Evolutionary conservation across 2,329 filamentous ascomycete genomes (phyloP).

Genomic region (Thermoascus crustaceus): DNA sequence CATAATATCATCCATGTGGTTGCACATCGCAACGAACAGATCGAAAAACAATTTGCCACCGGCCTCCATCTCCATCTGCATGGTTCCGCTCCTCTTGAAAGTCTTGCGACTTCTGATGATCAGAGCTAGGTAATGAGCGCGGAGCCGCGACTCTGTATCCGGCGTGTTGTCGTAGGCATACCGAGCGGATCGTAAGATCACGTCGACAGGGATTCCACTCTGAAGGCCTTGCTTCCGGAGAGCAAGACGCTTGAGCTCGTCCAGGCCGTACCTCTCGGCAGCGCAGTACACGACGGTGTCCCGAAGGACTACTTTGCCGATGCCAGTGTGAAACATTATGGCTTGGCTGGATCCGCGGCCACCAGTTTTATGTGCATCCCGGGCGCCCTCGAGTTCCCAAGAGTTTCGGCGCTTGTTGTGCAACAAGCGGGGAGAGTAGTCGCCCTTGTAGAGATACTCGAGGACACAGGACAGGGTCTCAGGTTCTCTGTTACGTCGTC

Average conservation of each 20-base stretch:
- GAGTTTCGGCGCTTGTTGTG: conserved; percentile 78
- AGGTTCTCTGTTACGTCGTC: conserved; percentile 61
- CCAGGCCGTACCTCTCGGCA: conserved; percentile 81
- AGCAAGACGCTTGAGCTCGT: conserved; percentile 83
- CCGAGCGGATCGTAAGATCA: conserved; percentile 83
- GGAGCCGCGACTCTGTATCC: conserved; percentile 82
- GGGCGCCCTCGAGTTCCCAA: conserved; percentile 77
- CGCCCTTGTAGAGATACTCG: conserved; percentile 94
- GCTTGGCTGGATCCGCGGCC: conserved; percentile 60
- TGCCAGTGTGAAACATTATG: conserved; percentile 68
- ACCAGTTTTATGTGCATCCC: conserved; percentile 47
- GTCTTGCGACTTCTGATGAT: conserved; percentile 96
- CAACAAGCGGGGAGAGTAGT: conserved; percentile 85
- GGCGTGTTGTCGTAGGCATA: conserved; percentile 95
- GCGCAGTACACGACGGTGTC: conserved; percentile 94
- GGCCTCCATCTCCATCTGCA: conserved; percentile 97
- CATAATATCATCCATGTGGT: conserved; percentile 93
- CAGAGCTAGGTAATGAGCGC: conserved; percentile 93
- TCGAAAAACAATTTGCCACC: conserved; percentile 96
- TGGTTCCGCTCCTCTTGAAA: conserved; percentile 96
- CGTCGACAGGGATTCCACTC: conserved; percentile 82
- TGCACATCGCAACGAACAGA: conserved; percentile 96
- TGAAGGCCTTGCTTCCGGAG: conserved; percentile 92
- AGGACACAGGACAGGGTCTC: conserved; percentile 89
- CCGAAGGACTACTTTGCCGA: conserved; percentile 69